Percentiles rank a stretch among this genome's conserved stretches.
Evolutionary conservation across 805 yeast genomes (phyloP).

Genomic region (Saturnispora bothae): DNA sequence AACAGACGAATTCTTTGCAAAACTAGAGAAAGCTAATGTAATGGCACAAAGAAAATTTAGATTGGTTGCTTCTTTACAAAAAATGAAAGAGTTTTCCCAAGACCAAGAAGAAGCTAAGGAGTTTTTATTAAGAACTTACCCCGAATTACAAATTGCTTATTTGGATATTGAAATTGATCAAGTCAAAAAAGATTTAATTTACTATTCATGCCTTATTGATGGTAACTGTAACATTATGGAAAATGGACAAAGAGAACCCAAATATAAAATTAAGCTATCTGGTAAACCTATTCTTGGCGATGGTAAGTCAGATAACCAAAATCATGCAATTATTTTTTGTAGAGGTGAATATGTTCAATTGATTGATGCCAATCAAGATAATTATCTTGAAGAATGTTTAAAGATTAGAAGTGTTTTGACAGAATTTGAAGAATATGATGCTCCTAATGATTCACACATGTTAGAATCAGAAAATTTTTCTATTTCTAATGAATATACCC

Average conservation of each 20-base stretch:
- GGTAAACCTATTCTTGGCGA: slow-evolving; percentile 96
- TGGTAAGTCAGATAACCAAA: slow-evolving; percentile 94
- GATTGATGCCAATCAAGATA: slow-evolving; percentile 94
- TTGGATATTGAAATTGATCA: slow-evolving; percentile 37
- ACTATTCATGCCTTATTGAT: slow-evolving; percentile 61
- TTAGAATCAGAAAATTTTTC: slow-evolving; percentile 46
- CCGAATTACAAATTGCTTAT: slow-evolving; percentile 48
- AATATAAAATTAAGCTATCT: slow-evolving; percentile 62
- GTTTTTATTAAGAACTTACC: slow-evolving; percentile 60
- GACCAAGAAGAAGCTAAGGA: slow-evolving; percentile 62
- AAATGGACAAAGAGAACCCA: slow-evolving; percentile 28
- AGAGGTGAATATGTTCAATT: slow-evolving; percentile 94
- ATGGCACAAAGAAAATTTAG: slow-evolving; percentile 75
- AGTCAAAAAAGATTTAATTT: slow-evolving; percentile 31
- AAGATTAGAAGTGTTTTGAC: slow-evolving; percentile 80
- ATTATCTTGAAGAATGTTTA: slow-evolving; percentile 86
- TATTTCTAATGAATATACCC: slow-evolving; percentile 27
- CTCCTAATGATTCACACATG: slow-evolving; percentile 51
- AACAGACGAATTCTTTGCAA: slow-evolving; percentile 29
- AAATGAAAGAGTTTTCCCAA: slow-evolving; percentile 51
- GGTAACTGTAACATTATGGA: slow-evolving; percentile 39
- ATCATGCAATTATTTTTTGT: slow-evolving; percentile 73
- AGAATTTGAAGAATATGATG: slow-evolving; percentile 68
- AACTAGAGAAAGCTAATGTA: slow-evolving; percentile 50
- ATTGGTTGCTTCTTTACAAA: slow-evolving; percentile 80